Evolutionary conservation across 2,329 filamentous ascomycete genomes (phyloP), one percentile per base, ranked within the genome.

Genomic region (Ophiostoma pallidulum): DNA sequence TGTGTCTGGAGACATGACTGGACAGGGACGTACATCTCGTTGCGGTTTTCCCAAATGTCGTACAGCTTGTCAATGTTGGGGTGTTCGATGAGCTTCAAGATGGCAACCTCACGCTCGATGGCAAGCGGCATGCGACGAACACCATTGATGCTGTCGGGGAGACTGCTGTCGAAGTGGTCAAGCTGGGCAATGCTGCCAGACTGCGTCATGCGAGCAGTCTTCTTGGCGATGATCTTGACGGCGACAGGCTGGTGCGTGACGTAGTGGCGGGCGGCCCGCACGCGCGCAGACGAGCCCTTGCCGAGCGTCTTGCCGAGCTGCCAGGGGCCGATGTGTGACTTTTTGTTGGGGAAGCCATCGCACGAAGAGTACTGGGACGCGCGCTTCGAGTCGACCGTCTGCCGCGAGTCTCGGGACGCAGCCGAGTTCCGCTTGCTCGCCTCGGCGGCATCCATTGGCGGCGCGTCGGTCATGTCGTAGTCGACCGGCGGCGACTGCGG

Each of bases 41-140:
- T 86, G 19, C 86, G 78, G 61, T 96, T 97, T 67, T 98, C 92
- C 91, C 91, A 98, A 26, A 98, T 91, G 66, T 98, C 92, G 62
- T 91, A 92, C 9, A 98, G 70, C 56, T 86, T 87, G 64, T 96
- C 90, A 58, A 97, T 91, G 62, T 97, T 92, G 6, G 84, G 86
- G 66, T 98, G 92, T 59, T 95, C 84, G 51, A 97, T 86, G 49
- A 97, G 75, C 67, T 96, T 97, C 77, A 98, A 88, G 57, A 98
- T 94, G 28, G 91, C 89, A 35, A 98, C 90, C 62, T 98, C 92
- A 47, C 92, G 78, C 66, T 97, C 91, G 52, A 98, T 85, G 1
- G 89, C 86, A 58, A 91, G 80, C 1, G 91, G 91, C 61, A 94
- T 89, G 46, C 78, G 75, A 55, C 81, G 77, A 50, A 83, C 73